Evolutionary conservation across 2,329 filamentous ascomycete species (phyloP).

Genomic region (Berkeleyomyces rouxiae): DNA sequence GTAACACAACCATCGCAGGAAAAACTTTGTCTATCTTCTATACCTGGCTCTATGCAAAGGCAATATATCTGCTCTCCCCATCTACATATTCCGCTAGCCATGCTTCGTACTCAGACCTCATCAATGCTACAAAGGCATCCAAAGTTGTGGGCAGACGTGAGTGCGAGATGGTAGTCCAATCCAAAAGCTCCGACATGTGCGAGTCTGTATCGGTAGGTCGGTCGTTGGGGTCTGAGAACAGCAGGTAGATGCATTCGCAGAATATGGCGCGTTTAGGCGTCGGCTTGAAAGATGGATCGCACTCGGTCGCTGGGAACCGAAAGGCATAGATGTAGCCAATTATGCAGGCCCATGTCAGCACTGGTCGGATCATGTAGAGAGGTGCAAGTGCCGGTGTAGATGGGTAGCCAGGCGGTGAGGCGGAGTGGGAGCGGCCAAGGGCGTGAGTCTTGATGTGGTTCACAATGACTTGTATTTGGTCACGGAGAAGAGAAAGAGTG

Average conservation of each 20-base stretch:
- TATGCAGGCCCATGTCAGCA: constrained; percentile 13
- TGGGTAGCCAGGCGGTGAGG: neutral
- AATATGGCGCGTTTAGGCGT: constrained; percentile 9
- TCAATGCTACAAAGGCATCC: constrained; percentile 8
- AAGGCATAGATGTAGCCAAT: constrained; percentile 13
- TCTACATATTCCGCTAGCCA: neutral
- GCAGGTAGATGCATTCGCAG: constrained; percentile 11
- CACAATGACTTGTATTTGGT: constrained; percentile 11
- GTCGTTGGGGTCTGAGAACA: constrained; percentile 5
- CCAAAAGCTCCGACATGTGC: constrained; percentile 8
- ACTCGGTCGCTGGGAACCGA: constrained; percentile 5
- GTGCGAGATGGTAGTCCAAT: constrained; percentile 12
- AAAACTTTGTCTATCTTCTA: no score
- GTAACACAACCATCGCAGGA: no score
- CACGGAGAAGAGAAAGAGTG: constrained; percentile 4
- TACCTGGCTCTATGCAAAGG: neutral
- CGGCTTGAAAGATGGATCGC: constrained; percentile 6
- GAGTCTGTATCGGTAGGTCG: constrained; percentile 1
- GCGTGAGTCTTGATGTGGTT: constrained; percentile 12
- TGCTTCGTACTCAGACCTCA: constrained; percentile 8
- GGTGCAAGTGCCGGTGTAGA: neutral
- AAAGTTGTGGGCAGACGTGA: constrained; percentile 5
- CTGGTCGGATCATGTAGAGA: constrained; percentile 6
- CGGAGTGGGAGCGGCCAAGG: neutral
- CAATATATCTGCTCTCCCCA: neutral